phyloP scores from a whole-genome alignment of 2,329 filamentous ascomycete genomes.

The Stemphylium lycopersici region DNA sequence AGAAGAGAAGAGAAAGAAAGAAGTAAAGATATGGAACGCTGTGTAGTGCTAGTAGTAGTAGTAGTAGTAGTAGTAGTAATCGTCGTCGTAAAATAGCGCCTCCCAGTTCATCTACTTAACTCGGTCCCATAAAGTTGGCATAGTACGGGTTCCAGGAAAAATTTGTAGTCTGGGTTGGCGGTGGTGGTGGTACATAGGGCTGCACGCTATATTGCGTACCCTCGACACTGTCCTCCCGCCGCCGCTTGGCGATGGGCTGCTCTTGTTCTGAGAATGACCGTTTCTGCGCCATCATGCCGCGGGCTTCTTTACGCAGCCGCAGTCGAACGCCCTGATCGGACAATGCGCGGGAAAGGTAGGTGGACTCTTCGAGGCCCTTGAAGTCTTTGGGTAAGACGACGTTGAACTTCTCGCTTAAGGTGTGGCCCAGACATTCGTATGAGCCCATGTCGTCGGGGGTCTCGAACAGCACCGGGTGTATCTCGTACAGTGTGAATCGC shows the following conservation, averaged over 20 bases:
- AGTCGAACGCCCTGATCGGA: conserved; percentile 86
- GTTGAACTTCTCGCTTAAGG: conserved; percentile 71
- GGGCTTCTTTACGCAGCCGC: conserved; percentile 80
- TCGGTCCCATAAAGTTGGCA: too few species aligned
- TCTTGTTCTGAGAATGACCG: conserved; percentile 6
- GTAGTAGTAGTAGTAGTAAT: too few species aligned
- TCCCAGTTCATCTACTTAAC: too few species aligned
- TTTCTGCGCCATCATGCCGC: conserved; percentile 48
- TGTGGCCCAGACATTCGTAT: conserved; percentile 57
- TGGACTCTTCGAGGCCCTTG: conserved; percentile 81
- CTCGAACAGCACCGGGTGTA: conserved; percentile 38
- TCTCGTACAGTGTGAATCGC: conserved; percentile 74
- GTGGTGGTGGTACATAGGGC: neutral
- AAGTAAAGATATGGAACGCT: too few species aligned
- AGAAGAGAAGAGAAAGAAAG: too few species aligned
- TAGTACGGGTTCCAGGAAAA: too few species aligned
- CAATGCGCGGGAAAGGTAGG: conserved; percentile 79
- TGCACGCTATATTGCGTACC: neutral
- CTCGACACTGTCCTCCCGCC: conserved; percentile 1
- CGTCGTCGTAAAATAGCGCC: too few species aligned
- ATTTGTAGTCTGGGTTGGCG: too few species aligned
- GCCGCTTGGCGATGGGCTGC: neutral
- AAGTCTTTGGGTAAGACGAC: conserved; percentile 70
- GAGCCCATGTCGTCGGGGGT: neutral
- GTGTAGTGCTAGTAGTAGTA: too few species aligned